phyloP scores from a whole-genome alignment of 192 early-diverging fungal species.

The Umbelopsis isabellina region DNA sequence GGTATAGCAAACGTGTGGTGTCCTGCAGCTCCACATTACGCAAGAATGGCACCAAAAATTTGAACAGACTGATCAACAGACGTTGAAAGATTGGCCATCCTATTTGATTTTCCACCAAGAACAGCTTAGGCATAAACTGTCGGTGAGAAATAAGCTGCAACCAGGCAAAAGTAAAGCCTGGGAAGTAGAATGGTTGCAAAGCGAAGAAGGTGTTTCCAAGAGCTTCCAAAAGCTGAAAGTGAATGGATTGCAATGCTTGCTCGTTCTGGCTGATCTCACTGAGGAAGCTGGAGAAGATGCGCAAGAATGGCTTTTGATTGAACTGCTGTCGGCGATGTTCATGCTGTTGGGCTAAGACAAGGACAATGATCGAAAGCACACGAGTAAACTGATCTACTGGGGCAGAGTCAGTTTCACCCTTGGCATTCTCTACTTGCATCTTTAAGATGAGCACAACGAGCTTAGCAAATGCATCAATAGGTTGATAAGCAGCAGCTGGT shows the following conservation, averaged over 20 bases:
- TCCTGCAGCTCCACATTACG: slow-evolving; percentile 68
- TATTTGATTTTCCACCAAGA: slow-evolving; percentile 72
- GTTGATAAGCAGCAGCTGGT: slow-evolving; percentile 67
- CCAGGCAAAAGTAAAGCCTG: slow-evolving; percentile 95
- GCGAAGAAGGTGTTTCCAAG: slow-evolving; percentile 83
- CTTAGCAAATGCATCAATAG: slow-evolving; percentile 92
- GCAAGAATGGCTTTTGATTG: slow-evolving; percentile 90
- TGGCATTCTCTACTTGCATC: slow-evolving; percentile 64
- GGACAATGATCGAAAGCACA: slow-evolving; percentile 83
- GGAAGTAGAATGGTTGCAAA: slow-evolving; percentile 83
- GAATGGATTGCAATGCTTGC: slow-evolving; percentile 65
- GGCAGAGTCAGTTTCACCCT: slow-evolving; percentile 51
- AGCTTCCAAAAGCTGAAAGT: slow-evolving; percentile 73
- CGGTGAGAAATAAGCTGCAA: slow-evolving; percentile 92
- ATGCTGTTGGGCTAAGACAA: slow-evolving; percentile 86
- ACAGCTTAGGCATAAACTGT: slow-evolving; percentile 87
- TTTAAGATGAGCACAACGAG: slow-evolving; percentile 83
- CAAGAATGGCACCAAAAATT: slow-evolving; percentile 87
- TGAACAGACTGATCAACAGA: slow-evolving; percentile 82
- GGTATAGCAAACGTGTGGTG: slow-evolving; percentile 83
- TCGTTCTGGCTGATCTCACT: slow-evolving; percentile 74
- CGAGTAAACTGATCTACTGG: slow-evolving; percentile 76
- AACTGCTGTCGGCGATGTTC: slow-evolving; percentile 77
- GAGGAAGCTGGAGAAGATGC: slow-evolving; percentile 83
- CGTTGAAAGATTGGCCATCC: slow-evolving; percentile 88